Evolutionary conservation across 768 basidiomycete genomes (phyloP).

Genomic region (Pleurotus djamor): DNA sequence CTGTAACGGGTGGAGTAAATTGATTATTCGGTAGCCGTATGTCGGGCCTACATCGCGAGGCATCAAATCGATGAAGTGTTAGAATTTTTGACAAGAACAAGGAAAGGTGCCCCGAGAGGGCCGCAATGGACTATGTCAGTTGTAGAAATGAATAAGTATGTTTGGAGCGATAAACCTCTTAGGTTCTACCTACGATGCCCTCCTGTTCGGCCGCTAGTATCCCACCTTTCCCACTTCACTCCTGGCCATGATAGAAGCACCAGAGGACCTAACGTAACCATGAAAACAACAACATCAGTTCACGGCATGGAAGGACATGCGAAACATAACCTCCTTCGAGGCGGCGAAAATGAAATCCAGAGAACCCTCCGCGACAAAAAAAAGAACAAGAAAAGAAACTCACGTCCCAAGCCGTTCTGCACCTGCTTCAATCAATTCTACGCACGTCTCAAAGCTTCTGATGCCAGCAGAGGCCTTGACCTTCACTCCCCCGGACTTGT

Average conservation of each 20-base stretch:
- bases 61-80: too few species aligned
- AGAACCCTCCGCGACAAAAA: neutral
- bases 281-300: neutral
- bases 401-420: constrained; percentile 56
- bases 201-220: neutral
- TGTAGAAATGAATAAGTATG: too few species aligned
- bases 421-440: constrained; percentile 45
- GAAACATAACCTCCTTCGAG: constrained; percentile 1
- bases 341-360: neutral
- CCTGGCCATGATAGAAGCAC: constrained; percentile 5
- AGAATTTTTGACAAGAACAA: too few species aligned
- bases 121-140: neutral
- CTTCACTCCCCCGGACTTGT: constrained; percentile 32
- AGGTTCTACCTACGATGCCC: neutral
- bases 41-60: neutral
- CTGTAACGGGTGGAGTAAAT: neutral
- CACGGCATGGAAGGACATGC: neutral
- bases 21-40: neutral
- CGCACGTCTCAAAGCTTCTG: constrained; percentile 40
- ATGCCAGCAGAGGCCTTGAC: constrained; percentile 55
- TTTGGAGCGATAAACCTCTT: too few species aligned
- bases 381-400: constrained; percentile 10
- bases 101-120: too few species aligned
- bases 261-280: neutral
- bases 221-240: neutral